Evolutionary conservation across 768 basidiomycete genomes (phyloP).

Genomic region (Termitomyces sp.): DNA sequence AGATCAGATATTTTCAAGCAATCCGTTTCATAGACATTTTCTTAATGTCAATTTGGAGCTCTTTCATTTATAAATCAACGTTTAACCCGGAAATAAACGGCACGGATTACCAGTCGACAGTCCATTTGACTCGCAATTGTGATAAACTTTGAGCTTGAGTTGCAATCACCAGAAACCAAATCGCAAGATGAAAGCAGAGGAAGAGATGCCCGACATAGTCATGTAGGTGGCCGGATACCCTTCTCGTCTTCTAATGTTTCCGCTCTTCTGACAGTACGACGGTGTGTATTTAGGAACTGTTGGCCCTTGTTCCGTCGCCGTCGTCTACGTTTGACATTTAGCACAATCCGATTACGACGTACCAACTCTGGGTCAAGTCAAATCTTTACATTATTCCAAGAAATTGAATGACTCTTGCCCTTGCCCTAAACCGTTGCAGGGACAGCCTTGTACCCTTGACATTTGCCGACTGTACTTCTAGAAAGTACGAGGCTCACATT

Average conservation of each 20-base stretch:
- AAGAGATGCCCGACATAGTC: background rate
- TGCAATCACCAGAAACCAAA: background rate
- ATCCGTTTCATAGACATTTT: background rate
- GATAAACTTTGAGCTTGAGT: background rate
- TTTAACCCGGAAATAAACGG: background rate
- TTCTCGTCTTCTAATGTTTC: conserved; percentile 2
- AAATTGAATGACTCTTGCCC: background rate
- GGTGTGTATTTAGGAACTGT: background rate
- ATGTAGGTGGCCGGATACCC: background rate
- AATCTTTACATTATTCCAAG: background rate
- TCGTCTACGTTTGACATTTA: background rate
- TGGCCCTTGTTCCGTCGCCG: conserved; percentile 6
- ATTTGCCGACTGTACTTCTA: background rate
- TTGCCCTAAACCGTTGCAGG: background rate
- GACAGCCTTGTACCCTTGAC: background rate
- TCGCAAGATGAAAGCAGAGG: background rate
- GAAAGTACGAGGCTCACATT: background rate
- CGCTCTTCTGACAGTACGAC: conserved; percentile 9
- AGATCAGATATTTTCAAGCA: conserved; percentile 4
- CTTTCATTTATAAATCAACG: background rate
- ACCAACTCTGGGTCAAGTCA: background rate
- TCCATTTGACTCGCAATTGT: background rate
- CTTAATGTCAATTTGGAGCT: background rate
- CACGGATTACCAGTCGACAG: background rate
- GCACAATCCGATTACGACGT: background rate